These are phyloP conservation scores for Phaeosphaeria sp. DNA, from an alignment of 2,329 filamentous ascomycete genomes.

Conservation along the genomic window DNA sequence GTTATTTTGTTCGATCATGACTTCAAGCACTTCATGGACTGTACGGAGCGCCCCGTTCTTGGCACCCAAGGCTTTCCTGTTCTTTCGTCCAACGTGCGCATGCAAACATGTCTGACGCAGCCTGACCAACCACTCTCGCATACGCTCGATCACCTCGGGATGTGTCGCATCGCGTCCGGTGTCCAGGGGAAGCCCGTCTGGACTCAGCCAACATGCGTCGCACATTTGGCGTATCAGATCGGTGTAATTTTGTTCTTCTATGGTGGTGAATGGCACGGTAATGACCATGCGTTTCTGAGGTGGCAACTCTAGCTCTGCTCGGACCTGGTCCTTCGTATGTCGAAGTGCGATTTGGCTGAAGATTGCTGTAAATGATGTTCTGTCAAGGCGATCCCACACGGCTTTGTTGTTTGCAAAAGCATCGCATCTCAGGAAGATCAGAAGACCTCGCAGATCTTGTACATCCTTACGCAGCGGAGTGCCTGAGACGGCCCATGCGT, in stretches of 20 bases:
- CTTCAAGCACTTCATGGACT: slow-evolving; percentile 83
- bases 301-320: slow-evolving; percentile 80
- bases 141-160: slow-evolving; percentile 65
- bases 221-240: slow-evolving; percentile 79
- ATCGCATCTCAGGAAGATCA: slow-evolving; percentile 80
- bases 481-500: slow-evolving; percentile 91
- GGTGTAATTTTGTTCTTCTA: slow-evolving; percentile 90
- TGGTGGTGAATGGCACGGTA: slow-evolving; percentile 84
- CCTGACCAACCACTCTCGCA: slow-evolving; percentile 80
- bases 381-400: slow-evolving; percentile 75
- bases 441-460: slow-evolving; percentile 77
- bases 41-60: slow-evolving; percentile 75
- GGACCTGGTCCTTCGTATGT: slow-evolving; percentile 83
- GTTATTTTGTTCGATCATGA: slow-evolving; percentile 90
- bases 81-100: slow-evolving; percentile 77
- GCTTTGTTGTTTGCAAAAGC: slow-evolving; percentile 72
- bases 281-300: slow-evolving; percentile 86
- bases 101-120: slow-evolving; percentile 86
- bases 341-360: slow-evolving; percentile 78
- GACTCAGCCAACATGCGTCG: slow-evolving; percentile 69
- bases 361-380: slow-evolving; percentile 69
- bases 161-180: slow-evolving; percentile 72
- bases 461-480: slow-evolving; percentile 86
- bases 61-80: slow-evolving; percentile 67
- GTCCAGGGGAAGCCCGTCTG: slow-evolving; percentile 66